These are phyloP conservation scores for Quaeritorhiza haematococci DNA, from an alignment of 371 early-diverging fungal genomes.

Conservation along the genomic window DNA sequence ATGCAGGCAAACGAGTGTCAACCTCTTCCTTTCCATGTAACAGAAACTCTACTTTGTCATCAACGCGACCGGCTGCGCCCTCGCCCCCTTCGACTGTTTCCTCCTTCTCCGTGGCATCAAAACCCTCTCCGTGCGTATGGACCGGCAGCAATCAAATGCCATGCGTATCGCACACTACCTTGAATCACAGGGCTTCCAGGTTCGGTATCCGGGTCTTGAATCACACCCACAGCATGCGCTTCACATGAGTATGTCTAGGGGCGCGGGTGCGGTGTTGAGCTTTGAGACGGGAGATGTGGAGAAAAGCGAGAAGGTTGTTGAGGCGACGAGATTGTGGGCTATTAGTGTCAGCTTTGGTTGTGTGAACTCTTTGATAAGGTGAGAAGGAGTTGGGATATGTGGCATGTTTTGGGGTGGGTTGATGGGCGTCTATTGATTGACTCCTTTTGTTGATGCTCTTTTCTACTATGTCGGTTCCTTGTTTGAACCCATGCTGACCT, in stretches of 20 bases:
- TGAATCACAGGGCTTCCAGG: slow-evolving; percentile 68
- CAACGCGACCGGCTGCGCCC: slow-evolving; percentile 87
- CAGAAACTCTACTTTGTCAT: slow-evolving; percentile 75
- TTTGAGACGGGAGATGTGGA: slow-evolving; percentile 87
- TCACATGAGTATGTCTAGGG: slow-evolving; percentile 69
- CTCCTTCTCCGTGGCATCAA: slow-evolving; percentile 82
- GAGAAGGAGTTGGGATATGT: too few species aligned
- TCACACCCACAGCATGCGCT: slow-evolving; percentile 85
- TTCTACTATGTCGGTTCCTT: neutral
- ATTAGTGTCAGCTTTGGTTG: slow-evolving; percentile 95
- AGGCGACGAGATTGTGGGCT: slow-evolving; percentile 77
- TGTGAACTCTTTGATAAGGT: slow-evolving; percentile 92
- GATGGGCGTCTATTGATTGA: slow-evolving; percentile 1
- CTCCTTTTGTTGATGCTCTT: neutral
- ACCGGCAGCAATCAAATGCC: slow-evolving; percentile 73
- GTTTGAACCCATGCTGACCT: neutral
- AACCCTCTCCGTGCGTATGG: slow-evolving; percentile 84
- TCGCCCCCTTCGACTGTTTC: slow-evolving; percentile 84
- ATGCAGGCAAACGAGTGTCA: neutral
- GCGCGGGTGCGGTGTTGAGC: slow-evolving; percentile 91
- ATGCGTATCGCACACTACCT: slow-evolving; percentile 75
- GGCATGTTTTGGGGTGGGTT: too few species aligned
- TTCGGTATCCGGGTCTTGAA: slow-evolving; percentile 82
- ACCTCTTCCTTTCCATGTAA: neutral
- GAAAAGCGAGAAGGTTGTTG: slow-evolving; percentile 77